Conservation (phyloP, 1,139 yeast species). For the Magnusiomyces tetraspermus region DNA sequence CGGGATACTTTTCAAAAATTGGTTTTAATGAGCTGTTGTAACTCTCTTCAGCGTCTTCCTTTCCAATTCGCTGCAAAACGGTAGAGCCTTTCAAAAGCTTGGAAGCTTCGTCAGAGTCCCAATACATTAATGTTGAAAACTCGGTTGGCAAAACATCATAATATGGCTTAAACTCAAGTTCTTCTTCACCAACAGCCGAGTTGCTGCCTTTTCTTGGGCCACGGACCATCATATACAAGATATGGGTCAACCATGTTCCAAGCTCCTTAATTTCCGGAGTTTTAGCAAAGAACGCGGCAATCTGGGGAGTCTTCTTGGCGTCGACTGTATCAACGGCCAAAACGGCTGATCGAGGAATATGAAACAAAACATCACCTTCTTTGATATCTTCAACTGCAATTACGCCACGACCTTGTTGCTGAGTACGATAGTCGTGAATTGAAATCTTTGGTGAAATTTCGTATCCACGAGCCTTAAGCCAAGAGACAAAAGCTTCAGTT, state of each 20-base stretch:
- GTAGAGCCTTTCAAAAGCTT: constrained; percentile 65
- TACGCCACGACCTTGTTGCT: constrained; percentile 70
- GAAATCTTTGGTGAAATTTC: constrained; percentile 46
- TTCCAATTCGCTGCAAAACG: constrained; percentile 62
- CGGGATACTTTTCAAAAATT: constrained; percentile 24
- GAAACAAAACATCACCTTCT: constrained; percentile 53
- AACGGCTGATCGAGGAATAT: constrained; percentile 51
- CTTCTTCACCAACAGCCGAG: constrained; percentile 25
- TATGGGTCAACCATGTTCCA: constrained; percentile 68
- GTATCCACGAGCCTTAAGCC: constrained; percentile 46
- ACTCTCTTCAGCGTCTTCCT: constrained; percentile 53
- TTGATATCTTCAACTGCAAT: constrained; percentile 54
- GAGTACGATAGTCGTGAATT: constrained; percentile 49
- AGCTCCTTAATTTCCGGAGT: constrained; percentile 38
- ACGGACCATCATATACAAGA: constrained; percentile 44
- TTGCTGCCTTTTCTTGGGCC: constrained; percentile 33
- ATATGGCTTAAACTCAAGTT: constrained; percentile 57
- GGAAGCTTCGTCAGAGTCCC: constrained; percentile 43
- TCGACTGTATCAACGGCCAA: constrained; percentile 46
- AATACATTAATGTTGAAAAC: constrained; percentile 69
- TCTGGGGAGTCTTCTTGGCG: constrained; percentile 24
- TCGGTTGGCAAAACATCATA: constrained; percentile 56
- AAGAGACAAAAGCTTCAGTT: constrained; percentile 40
- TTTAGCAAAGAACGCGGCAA: constrained; percentile 29
- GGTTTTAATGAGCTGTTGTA: constrained; percentile 37